A percentile compares a stretch with the other conserved stretches of the same genome.
Conservation (phyloP, 1,284 basidiomycete genomes). For the Meira miltonrushii region DNA sequence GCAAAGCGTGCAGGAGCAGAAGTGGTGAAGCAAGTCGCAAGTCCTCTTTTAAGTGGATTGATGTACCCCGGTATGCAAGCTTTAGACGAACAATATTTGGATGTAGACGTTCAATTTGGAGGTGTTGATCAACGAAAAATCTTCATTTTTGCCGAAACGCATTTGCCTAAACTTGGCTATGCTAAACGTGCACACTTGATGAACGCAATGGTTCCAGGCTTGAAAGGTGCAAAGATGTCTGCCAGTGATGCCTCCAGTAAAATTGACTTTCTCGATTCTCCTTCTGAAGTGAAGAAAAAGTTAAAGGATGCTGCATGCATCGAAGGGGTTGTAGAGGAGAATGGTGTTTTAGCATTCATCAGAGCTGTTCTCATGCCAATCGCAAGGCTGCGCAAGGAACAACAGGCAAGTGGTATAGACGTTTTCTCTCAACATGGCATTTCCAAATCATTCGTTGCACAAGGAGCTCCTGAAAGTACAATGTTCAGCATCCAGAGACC, state of each 20-base stretch:
- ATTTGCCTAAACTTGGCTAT: conserved; percentile 89
- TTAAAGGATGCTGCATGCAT: conserved; percentile 90
- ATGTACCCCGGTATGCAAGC: conserved; percentile 96
- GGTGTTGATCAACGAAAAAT: conserved; percentile 99
- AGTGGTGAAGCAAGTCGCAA: conserved; percentile 95
- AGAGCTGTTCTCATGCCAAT: conserved; percentile 85
- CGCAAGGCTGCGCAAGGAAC: conserved; percentile 51
- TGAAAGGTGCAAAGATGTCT: conserved; percentile 96
- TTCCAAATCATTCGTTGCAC: conserved; percentile 45
- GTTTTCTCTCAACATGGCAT: conserved; percentile 1
- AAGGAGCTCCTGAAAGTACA: conserved; percentile 69
- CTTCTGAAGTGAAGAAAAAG: conserved; percentile 83
- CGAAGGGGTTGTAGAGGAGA: conserved; percentile 82
- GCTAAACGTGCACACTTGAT: conserved; percentile 92
- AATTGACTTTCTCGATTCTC: conserved; percentile 91
- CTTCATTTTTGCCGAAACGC: conserved; percentile 93
- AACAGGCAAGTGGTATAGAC: background rate
- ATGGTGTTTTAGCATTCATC: conserved; percentile 86
- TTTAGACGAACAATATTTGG: conserved; percentile 94
- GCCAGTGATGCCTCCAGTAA: conserved; percentile 93
- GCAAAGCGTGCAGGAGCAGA: conserved; percentile 98
- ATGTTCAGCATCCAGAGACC: conserved; percentile 74
- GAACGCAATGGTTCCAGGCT: conserved; percentile 96
- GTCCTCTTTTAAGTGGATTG: conserved; percentile 80
- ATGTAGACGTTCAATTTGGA: conserved; percentile 95